Percentiles rank a stretch among this genome's conserved stretches.
These are phyloP conservation scores for Chrysoporthe puriensis DNA, from an alignment of 2,329 filamentous ascomycete species.

Conservation along the genomic window DNA sequence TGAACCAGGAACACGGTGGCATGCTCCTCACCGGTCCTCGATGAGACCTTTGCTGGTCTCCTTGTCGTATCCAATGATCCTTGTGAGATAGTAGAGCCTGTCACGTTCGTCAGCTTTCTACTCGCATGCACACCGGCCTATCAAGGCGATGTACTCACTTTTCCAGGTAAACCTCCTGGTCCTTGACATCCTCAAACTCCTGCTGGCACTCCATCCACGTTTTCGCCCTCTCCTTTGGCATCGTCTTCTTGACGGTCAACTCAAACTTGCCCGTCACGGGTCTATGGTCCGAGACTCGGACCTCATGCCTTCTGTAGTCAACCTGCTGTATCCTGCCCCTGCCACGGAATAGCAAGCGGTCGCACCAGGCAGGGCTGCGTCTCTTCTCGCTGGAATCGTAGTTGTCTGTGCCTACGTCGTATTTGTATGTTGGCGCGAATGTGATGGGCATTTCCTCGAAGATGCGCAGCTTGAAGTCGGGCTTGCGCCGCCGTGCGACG, in stretches of 20 bases:
- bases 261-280: constrained; percentile 87
- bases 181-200: constrained; percentile 73
- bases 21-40: constrained; percentile 40
- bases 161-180: constrained; percentile 69
- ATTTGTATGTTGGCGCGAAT: constrained; percentile 97
- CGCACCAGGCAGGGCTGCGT: constrained; percentile 93
- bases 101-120: constrained; percentile 32
- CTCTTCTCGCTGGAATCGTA: constrained; percentile 97
- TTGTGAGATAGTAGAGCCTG: constrained; percentile 56
- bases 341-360: constrained; percentile 86
- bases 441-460: constrained; percentile 91
- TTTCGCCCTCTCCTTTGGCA: constrained; percentile 64
- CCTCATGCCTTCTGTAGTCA: constrained; percentile 87
- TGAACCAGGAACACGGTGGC: background rate
- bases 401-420: constrained; percentile 91
- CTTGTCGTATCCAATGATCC: constrained; percentile 57
- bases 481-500: constrained; percentile 85
- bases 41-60: constrained; percentile 54
- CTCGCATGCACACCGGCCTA: background rate
- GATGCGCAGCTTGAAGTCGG: constrained; percentile 82
- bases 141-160: constrained; percentile 63
- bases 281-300: constrained; percentile 87
- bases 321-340: constrained; percentile 81
- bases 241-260: constrained; percentile 82
- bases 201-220: constrained; percentile 76